These are phyloP conservation scores for Rhizopogon roseolus DNA, from an alignment of 768 basidiomycete species.

Conservation along the genomic window DNA sequence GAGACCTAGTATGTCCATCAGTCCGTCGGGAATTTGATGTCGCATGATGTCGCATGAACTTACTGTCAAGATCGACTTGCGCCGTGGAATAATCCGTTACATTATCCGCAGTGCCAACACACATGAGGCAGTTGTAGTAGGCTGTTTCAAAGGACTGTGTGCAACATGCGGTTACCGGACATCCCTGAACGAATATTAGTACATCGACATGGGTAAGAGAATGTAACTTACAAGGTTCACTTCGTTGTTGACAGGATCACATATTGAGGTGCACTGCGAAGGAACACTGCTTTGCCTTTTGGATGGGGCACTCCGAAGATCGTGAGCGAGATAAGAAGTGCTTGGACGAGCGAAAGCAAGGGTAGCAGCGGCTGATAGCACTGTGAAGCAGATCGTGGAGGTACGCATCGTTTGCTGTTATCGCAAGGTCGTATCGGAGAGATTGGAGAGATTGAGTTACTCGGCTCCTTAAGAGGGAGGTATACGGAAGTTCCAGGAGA, in stretches of 20 bases:
- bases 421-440: background rate
- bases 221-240: constrained; percentile 14
- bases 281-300: constrained; percentile 18
- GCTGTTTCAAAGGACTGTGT: constrained; percentile 30
- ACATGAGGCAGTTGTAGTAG: constrained; percentile 40
- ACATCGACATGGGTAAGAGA: constrained; percentile 2
- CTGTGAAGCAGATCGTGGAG: background rate
- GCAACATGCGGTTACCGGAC: constrained; percentile 33
- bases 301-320: background rate
- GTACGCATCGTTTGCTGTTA: constrained; percentile 12
- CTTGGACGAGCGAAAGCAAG: constrained; percentile 1
- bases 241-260: constrained; percentile 19
- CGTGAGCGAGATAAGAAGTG: constrained; percentile 2
- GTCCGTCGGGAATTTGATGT: background rate
- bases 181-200: constrained; percentile 15
- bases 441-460: background rate
- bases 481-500: background rate
- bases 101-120: constrained; percentile 26
- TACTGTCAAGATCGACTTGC: constrained; percentile 33
- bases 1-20: constrained; percentile 10
- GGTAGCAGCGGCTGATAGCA: constrained; percentile 4
- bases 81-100: constrained; percentile 21
- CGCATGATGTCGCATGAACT: constrained; percentile 5
- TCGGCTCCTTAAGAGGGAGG: background rate
- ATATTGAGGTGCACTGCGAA: constrained; percentile 18